Percentiles rank a stretch among this genome's conserved stretches.
Evolutionary conservation across 164 flowering plant genomes (phyloP).

Genomic region (Vitis rupestris): DNA sequence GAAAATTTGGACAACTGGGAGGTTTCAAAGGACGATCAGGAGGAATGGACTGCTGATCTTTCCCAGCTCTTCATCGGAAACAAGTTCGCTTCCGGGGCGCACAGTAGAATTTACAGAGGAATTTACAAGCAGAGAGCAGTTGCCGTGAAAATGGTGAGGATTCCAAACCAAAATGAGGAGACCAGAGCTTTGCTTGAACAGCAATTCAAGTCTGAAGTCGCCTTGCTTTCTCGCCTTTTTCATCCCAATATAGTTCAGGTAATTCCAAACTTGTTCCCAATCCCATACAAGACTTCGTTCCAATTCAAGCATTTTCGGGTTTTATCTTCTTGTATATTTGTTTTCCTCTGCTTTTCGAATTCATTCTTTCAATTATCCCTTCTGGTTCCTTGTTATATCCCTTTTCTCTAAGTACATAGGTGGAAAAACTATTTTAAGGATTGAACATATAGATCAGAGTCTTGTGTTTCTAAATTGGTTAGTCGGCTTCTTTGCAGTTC

Average conservation of each 20-base stretch:
- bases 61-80: constrained; percentile 93
- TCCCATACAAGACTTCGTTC: background rate
- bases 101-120: constrained; percentile 87
- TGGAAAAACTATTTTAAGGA: too few relatives aligned
- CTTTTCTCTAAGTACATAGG: too few relatives aligned
- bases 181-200: constrained; percentile 64
- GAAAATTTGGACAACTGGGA: constrained; percentile 78
- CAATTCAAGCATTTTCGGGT: too few relatives aligned
- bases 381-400: too few relatives aligned
- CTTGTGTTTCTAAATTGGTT: constrained; percentile 3
- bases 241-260: constrained; percentile 97
- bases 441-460: too few relatives aligned
- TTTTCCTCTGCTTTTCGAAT: too few relatives aligned
- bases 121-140: constrained; percentile 97
- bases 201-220: constrained; percentile 87
- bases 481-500: constrained; percentile 47
- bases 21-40: constrained; percentile 49
- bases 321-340: too few relatives aligned
- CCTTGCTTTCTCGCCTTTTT: constrained; percentile 79
- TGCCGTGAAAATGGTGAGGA: constrained; percentile 92
- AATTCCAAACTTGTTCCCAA: background rate
- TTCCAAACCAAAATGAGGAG: constrained; percentile 74
- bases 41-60: constrained; percentile 96
- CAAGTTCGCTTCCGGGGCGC: constrained; percentile 95
- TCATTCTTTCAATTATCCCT: too few relatives aligned